Evolutionary conservation across 352 stramenopile genomes (phyloP).

Genomic region (Globisporangium uncinulatum): DNA sequence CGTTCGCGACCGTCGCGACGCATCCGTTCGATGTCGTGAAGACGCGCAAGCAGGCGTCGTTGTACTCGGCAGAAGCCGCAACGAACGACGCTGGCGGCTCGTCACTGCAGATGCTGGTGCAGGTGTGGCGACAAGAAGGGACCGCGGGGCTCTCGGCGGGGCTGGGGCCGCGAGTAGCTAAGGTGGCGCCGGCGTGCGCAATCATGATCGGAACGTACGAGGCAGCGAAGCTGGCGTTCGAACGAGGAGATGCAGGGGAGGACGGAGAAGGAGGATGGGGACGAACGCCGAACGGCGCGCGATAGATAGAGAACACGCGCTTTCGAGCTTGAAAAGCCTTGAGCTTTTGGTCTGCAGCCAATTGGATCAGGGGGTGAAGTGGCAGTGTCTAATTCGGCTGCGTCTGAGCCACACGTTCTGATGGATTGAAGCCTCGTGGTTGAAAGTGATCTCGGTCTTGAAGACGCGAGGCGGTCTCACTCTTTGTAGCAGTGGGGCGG

Average conservation of each 20-base stretch:
- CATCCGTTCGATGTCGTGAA: conserved; percentile 96
- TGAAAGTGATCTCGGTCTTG: no score
- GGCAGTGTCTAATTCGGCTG: neutral
- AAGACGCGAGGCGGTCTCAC: no score
- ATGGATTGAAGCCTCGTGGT: neutral
- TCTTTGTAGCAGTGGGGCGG: no score
- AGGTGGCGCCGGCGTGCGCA: conserved; percentile 68
- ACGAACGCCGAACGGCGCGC: neutral
- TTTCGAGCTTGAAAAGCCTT: neutral
- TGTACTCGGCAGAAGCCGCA: conserved; percentile 30
- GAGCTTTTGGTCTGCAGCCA: neutral
- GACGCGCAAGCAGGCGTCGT: conserved; percentile 75
- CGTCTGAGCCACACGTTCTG: conserved; percentile 1
- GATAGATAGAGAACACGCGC: conserved; percentile 1
- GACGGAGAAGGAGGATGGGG: neutral
- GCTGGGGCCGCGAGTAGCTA: conserved; percentile 49
- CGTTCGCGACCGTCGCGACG: conserved; percentile 86
- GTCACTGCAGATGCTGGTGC: conserved; percentile 36
- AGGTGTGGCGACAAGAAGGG: conserved; percentile 43
- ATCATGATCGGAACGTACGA: conserved; percentile 83
- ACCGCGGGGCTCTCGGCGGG: conserved; percentile 37
- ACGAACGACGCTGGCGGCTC: conserved; percentile 6
- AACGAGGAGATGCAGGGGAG: conserved; percentile 12
- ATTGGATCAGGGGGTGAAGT: conserved; percentile 1
- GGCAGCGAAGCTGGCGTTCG: conserved; percentile 53